Percentiles rank a stretch among this genome's conserved stretches.
Evolutionary conservation across 2,329 filamentous ascomycete species (phyloP).

Genomic region (Bipolaris sorokiniana): DNA sequence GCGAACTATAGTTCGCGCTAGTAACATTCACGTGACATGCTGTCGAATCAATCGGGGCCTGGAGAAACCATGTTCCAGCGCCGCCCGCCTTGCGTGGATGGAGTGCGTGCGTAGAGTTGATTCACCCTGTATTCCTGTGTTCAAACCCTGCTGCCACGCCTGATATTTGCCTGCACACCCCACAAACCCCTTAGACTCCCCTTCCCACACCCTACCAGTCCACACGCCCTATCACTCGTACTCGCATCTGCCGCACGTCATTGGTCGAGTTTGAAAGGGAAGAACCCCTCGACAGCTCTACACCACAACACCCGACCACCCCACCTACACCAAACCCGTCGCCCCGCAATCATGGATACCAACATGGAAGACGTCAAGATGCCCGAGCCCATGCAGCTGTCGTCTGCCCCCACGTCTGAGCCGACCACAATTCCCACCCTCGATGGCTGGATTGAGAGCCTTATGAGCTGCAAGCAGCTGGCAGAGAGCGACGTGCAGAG

Average conservation of each 20-base stretch:
- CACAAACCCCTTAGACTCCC: constrained; percentile 12
- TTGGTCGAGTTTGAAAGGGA: constrained; percentile 48
- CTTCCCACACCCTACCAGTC: constrained; percentile 2
- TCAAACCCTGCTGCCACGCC: constrained; percentile 25
- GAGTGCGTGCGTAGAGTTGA: constrained; percentile 25
- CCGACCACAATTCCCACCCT: constrained; percentile 89
- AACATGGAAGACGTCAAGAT: constrained; percentile 99
- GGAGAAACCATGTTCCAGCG: constrained; percentile 12
- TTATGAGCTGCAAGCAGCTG: constrained; percentile 99
- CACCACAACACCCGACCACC: constrained; percentile 38
- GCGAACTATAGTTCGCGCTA: constrained; percentile 17
- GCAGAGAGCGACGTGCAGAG: constrained; percentile 92
- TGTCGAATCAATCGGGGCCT: not conserved
- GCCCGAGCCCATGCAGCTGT: constrained; percentile 76
- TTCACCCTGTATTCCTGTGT: constrained; percentile 31
- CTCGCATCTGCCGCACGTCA: constrained; percentile 42
- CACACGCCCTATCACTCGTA: constrained; percentile 11
- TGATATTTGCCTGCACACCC: constrained; percentile 21
- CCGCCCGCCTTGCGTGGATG: constrained; percentile 13
- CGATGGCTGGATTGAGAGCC: constrained; percentile 97
- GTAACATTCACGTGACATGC: not conserved
- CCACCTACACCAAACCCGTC: constrained; percentile 27
- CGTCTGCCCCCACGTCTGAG: constrained; percentile 72
- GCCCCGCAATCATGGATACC: constrained; percentile 76
- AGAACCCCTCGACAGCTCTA: constrained; percentile 44